Evolutionary conservation across 106 monocot genomes (phyloP), one percentile per base, ranked within the genome.

Genomic region (Dendrobium chrysotoxum): DNA sequence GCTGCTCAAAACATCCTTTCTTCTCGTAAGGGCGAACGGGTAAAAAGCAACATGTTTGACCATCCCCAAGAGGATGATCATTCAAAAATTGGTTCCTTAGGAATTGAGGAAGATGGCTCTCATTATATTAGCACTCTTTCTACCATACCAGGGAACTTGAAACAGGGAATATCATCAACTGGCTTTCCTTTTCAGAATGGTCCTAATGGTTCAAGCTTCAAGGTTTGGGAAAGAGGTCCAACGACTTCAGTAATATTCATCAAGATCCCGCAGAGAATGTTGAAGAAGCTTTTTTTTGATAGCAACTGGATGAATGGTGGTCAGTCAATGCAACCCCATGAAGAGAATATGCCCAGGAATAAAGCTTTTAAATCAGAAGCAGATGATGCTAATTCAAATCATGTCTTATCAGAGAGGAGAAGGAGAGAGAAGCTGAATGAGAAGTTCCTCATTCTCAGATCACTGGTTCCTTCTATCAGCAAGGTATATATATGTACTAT

Each of bases 381-480:
- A 47, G 88, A 90, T 76, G 87, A 84, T 77, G 50, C 64, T 40
- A 57, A 86, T 73, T 77, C 40, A 9, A 91, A 61, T 77, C 85
- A 89, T 79, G 81, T 88, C 0, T 79, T 91, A 64, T 91, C 92
- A 39, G 95, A 89, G 77, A 87, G 85, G 83, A 87, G 84, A 38
- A 87, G 89, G 82, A 81, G 86, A 68, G 93, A 96, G 79, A 93
- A 92, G 87, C 84, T 96, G 75, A 93, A 91, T 57, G 93, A 96
- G 79, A 93, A 93, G 78, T 93, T 96, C 44, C 39, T 93, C 4
- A 64, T 87, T 73, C 91, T 93, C 50, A 87, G 82, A 80, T 90
- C 90, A 30, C 72, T 96, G 20, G 66, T 93, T 77, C 96, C 96
- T 84, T 85, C 90, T 20, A 79, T 93, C 72, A 89, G 84, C 85